Percentiles rank a stretch among this genome's conserved stretches.
Evolutionary conservation across 148 eudicot species (phyloP).

Genomic region (Pharnaceum exiguum): DNA sequence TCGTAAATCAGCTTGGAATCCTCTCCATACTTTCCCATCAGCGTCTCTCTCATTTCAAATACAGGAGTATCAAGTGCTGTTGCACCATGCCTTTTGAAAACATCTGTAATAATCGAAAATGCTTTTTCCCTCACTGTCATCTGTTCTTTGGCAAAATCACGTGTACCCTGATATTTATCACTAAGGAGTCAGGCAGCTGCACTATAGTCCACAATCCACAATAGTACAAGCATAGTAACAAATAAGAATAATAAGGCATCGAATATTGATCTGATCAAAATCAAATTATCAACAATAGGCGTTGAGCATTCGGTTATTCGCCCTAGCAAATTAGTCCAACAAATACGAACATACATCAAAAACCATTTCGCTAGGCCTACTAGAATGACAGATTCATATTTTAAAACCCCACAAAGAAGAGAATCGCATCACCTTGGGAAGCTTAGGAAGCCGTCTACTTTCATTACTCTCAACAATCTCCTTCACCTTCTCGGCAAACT

Average conservation of each 20-base stretch:
- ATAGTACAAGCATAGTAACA: neutral
- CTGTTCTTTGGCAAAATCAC: constrained; percentile 91
- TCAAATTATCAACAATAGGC: neutral
- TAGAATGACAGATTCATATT: too few species aligned
- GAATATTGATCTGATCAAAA: neutral
- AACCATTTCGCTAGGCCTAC: neutral
- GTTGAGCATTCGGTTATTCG: too few species aligned
- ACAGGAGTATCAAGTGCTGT: constrained; percentile 91
- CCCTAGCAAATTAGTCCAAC: too few species aligned
- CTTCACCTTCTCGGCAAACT: constrained; percentile 54
- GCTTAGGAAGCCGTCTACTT: constrained; percentile 85
- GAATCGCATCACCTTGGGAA: constrained; percentile 62
- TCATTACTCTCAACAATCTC: constrained; percentile 92
- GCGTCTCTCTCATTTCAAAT: constrained; percentile 91
- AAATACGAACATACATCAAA: neutral
- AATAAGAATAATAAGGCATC: neutral
- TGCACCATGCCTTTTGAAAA: constrained; percentile 94
- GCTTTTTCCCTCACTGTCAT: constrained; percentile 85
- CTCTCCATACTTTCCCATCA: constrained; percentile 95
- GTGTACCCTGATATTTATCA: constrained; percentile 74
- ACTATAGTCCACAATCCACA: neutral
- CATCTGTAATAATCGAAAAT: constrained; percentile 60
- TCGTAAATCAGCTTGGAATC: constrained; percentile 96
- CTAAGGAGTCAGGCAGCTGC: constrained; percentile 1
- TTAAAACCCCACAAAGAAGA: neutral